phyloP scores from a whole-genome alignment of 345 rosid genomes.

The Lepidium didymum region DNA sequence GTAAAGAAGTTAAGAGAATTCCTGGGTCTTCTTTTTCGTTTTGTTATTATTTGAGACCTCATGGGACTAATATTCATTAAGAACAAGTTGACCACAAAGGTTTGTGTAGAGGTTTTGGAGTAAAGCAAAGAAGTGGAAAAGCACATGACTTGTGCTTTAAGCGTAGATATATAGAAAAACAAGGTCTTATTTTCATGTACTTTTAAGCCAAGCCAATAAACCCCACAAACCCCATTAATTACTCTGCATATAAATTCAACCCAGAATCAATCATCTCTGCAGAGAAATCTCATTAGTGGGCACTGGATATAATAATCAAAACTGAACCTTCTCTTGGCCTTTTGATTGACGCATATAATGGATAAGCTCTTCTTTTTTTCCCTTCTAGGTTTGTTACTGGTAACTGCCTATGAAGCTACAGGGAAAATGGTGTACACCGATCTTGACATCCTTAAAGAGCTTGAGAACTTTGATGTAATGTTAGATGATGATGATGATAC shows the following conservation, averaged over 20 bases:
- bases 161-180: slow-evolving; percentile 65
- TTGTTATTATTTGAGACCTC: slow-evolving; percentile 12
- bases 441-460: slow-evolving; percentile 39
- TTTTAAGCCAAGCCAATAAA: slow-evolving; percentile 93
- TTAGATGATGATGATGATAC: slow-evolving; percentile 35
- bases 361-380: slow-evolving; percentile 44
- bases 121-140: slow-evolving; percentile 73
- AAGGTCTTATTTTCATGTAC: slow-evolving; percentile 56
- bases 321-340: not conserved
- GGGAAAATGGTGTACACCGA: slow-evolving; percentile 37
- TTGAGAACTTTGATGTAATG: slow-evolving; percentile 48
- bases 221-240: slow-evolving; percentile 43
- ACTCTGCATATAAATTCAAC: slow-evolving; percentile 60
- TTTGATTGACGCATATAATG: slow-evolving; percentile 41
- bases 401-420: slow-evolving; percentile 49
- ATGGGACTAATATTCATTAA: slow-evolving; percentile 33
- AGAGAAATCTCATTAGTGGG: slow-evolving; percentile 22
- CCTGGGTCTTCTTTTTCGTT: slow-evolving; percentile 3
- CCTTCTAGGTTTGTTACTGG: slow-evolving; percentile 46
- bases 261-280: slow-evolving; percentile 32
- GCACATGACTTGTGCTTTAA: slow-evolving; percentile 82
- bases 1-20: not conserved
- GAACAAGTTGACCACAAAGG: slow-evolving; percentile 37
- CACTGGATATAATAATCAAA: slow-evolving; percentile 11
- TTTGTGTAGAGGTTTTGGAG: slow-evolving; percentile 56